These are phyloP conservation scores for Didymella arachidicola DNA, from an alignment of 2,329 filamentous ascomycete genomes.

Conservation along the genomic window DNA sequence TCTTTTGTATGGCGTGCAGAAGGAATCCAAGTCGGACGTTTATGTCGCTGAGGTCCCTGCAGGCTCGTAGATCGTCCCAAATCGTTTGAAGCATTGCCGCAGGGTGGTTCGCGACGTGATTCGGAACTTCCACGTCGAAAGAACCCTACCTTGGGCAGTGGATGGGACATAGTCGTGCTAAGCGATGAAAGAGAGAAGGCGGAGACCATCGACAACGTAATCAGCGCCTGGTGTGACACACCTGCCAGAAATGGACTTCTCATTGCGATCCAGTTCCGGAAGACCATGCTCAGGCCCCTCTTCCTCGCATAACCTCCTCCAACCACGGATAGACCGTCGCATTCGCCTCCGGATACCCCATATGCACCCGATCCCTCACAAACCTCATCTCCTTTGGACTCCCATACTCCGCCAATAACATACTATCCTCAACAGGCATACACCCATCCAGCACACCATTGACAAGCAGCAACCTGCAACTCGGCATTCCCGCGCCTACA, in stretches of 20 bases:
- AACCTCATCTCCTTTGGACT: constrained; percentile 61
- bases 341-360: constrained; percentile 54
- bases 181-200: neutral
- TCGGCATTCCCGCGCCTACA: constrained; percentile 49
- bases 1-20: no score
- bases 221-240: neutral
- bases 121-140: neutral
- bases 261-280: neutral
- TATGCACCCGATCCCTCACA: constrained; percentile 54
- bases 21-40: no score
- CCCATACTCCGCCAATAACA: constrained; percentile 61
- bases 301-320: constrained; percentile 38
- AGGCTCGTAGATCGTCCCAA: no score
- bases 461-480: constrained; percentile 60
- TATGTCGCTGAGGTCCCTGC: no score
- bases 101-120: neutral
- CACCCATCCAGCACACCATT: constrained; percentile 67
- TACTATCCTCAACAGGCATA: constrained; percentile 67
- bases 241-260: neutral
- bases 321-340: constrained; percentile 42
- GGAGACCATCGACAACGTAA: neutral
- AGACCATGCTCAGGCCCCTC: neutral
- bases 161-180: neutral
- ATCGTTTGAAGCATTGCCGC: neutral
- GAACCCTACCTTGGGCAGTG: neutral